phyloP scores from a whole-genome alignment of 1,139 yeast genomes.

The Waltiozyma sp. region DNA sequence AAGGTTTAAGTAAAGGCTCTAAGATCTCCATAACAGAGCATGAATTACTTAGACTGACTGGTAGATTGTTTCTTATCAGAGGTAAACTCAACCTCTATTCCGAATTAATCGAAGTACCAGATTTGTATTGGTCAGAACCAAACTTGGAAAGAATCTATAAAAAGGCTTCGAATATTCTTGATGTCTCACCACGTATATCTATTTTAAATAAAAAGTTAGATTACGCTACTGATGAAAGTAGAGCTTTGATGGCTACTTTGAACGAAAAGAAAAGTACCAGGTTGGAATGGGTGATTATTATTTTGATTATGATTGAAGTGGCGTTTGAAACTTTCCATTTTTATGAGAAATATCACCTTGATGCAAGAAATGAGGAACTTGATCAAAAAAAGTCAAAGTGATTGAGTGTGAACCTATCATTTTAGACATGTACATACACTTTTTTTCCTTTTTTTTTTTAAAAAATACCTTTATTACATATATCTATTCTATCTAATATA shows the following conservation, averaged over 20 bases:
- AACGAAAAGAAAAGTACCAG: slow-evolving; percentile 69
- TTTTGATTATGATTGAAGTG: slow-evolving; percentile 75
- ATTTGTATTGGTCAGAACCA: slow-evolving; percentile 88
- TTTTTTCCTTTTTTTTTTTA: too few species aligned
- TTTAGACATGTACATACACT: too few species aligned
- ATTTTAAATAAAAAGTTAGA: slow-evolving; percentile 78
- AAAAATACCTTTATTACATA: too few species aligned
- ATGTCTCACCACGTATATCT: slow-evolving; percentile 64
- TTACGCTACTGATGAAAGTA: slow-evolving; percentile 81
- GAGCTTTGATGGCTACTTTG: slow-evolving; percentile 63
- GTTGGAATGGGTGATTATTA: slow-evolving; percentile 80
- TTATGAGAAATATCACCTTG: slow-evolving; percentile 28
- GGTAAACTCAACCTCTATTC: slow-evolving; percentile 78
- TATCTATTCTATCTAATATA: background rate
- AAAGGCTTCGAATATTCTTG: slow-evolving; percentile 58
- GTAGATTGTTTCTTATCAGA: slow-evolving; percentile 59
- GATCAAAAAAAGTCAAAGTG: background rate
- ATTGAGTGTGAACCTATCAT: too few species aligned
- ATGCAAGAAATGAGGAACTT: background rate
- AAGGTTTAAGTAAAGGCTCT: slow-evolving; percentile 52
- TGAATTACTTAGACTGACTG: slow-evolving; percentile 61
- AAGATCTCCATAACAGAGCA: slow-evolving; percentile 46
- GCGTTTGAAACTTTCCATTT: slow-evolving; percentile 64
- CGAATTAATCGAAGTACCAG: slow-evolving; percentile 89
- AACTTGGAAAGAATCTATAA: slow-evolving; percentile 66